Evolutionary conservation across 495 filamentous ascomycete species (phyloP), one percentile per base, ranked within the genome.

Genomic region (Rhypophila decipiens): DNA sequence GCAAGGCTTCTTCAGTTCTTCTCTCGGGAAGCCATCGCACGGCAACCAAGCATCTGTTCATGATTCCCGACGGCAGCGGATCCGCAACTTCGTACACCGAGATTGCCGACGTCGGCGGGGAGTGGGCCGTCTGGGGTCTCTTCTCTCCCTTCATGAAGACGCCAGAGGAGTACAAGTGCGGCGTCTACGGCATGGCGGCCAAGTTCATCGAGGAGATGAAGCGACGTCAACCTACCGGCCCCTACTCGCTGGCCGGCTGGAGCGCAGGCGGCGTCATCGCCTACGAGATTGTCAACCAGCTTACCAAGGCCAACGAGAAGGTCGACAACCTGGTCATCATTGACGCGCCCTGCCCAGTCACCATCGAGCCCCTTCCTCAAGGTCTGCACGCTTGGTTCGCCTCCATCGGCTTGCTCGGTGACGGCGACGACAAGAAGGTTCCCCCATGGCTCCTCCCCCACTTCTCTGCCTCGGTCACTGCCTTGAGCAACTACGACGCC

Each of bases 201-300:
- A 69, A 70, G 43, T 89, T 80, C 57, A 68, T 84, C 20, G 54
- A 64, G 2, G 83, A 85, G 55, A 82, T 89, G 46, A 74, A 75
- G 49, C 73, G 74, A 2, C 76, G 77, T 23, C 83, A 84, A 53
- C 77, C 82, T 1, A 23, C 65, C 1, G 86, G 86, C 5, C 86
- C 86, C 0, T 90, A 89, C 56, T 61, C 74, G 24, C 55, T 90
- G 5, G 76, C 76, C 9, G 86, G 86, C 13, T 96, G 90, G 90
- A 88, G 84, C 18, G 89, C 88, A 8, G 90, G 90, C 42, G 90
- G 90, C 35, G 87, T 93, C 27, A 83, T 90, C 52, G 89, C 89
- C 20, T 96, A 87, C 59, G 88, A 94, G 58, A 84, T 87, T 19
- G 80, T 81, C 23, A 80, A 79, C 44, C 83, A 88, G 51, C 72